Evolutionary conservation across 257 asterid species (phyloP).

Genomic region (Mentha longifolia): DNA sequence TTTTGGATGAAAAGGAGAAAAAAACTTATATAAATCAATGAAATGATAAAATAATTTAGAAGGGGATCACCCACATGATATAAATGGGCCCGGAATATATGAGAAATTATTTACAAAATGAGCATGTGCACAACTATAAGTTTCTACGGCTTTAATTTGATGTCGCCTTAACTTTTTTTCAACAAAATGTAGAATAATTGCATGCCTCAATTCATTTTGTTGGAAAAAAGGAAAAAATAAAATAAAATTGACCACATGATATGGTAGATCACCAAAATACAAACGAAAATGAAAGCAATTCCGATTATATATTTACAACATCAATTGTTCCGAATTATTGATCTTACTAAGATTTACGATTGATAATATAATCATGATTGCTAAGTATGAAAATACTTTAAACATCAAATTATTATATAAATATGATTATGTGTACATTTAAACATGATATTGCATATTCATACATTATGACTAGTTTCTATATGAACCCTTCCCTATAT

Average conservation of each 20-base stretch:
- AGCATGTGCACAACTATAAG: conserved; percentile 35
- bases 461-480: too few species aligned
- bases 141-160: conserved; percentile 23
- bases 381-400: too few species aligned
- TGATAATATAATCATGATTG: too few species aligned
- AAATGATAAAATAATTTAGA: neutral
- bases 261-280: too few species aligned
- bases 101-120: conserved; percentile 28
- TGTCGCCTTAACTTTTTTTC: conserved; percentile 16
- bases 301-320: neutral
- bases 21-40: neutral
- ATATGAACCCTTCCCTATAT: too few species aligned
- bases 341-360: too few species aligned
- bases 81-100: conserved; percentile 26
- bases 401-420: too few species aligned
- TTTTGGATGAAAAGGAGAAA: conserved; percentile 8
- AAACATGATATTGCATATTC: too few species aligned
- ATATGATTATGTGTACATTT: too few species aligned
- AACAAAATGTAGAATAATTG: conserved; percentile 11
- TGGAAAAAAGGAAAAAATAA: neutral
- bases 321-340: too few species aligned
- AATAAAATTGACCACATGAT: too few species aligned
- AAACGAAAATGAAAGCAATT: neutral
- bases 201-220: conserved; percentile 22
- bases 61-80: conserved; percentile 32